Evolutionary conservation across 2,329 filamentous ascomycete species (phyloP), one percentile per base, ranked within the genome.

Genomic region (Myotisia sp.): DNA sequence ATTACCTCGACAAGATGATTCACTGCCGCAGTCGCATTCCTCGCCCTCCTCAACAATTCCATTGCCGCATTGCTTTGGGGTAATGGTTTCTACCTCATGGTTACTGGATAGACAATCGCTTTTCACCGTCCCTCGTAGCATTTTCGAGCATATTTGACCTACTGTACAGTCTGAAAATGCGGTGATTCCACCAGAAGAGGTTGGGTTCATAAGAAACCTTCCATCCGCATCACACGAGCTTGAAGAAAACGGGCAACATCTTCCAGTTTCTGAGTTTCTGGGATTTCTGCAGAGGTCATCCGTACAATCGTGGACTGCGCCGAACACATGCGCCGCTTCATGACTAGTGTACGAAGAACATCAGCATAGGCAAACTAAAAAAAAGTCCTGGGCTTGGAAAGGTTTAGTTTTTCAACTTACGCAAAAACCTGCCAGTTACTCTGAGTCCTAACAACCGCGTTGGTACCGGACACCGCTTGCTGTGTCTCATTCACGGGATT

Each of bases 151-250:
- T 40, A 98, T 83, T 51, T 95, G 95, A 43, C 90, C 90, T 44
- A 98, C 70, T 16, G 76, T 80, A 62, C 90, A 98, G 2, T 78
- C 70, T 1, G 85, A 94, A 60, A 98, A 98, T 26, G 69, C 62
- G 1, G 69, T 78, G 52, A 94, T 83, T 37, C 73, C 71, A 6
- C 65, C 54, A 8, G 69, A 71, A 1, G 87, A 90, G 7, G 81
- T 90, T 0, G 90, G 90, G 53, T 95, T 95, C 90, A 98, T 98
- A 57, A 98, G 85, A 59, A 75, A 98, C 39, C 68, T 58, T n/a
- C 72, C 77, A 26, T 67, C 63, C 14, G 90, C 90, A 55, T 92
- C 67, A 55, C 90, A 98, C 0, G 62, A 67, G 26, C 41, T 54
- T 6, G 62, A 49, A 45, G 67, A 79, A 5, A 93, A 64, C 0